Evolutionary conservation across 805 yeast genomes (phyloP).

Genomic region (Cyberlindnera americana): DNA sequence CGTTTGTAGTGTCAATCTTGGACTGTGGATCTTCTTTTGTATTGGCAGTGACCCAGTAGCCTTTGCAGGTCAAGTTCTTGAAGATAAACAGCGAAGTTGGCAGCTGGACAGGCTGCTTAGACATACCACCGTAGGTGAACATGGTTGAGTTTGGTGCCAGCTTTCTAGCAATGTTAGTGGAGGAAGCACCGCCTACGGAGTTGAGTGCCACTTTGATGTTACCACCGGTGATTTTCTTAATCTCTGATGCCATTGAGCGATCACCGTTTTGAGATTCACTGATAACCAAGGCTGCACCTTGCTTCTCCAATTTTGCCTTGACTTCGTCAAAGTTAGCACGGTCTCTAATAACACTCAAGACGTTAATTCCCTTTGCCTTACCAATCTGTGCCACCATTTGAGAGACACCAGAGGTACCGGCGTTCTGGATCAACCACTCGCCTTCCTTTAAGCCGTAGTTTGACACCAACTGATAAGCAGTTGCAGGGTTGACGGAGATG

Average conservation of each 20-base stretch:
- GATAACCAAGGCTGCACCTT: constrained; percentile 84
- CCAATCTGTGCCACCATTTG: constrained; percentile 88
- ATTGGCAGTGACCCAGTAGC: constrained; percentile 89
- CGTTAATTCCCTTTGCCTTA: constrained; percentile 70
- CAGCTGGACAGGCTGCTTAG: constrained; percentile 87
- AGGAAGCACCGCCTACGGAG: constrained; percentile 89
- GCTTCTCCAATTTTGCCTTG: constrained; percentile 47
- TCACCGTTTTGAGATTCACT: constrained; percentile 83
- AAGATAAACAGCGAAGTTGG: constrained; percentile 89
- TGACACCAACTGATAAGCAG: constrained; percentile 86
- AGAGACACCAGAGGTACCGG: constrained; percentile 95
- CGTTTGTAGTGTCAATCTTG: constrained; percentile 52
- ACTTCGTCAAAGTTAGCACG: constrained; percentile 71
- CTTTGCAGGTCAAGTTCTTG: constrained; percentile 79
- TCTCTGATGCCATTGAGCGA: constrained; percentile 58
- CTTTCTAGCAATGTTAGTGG: constrained; percentile 80
- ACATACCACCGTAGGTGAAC: constrained; percentile 97
- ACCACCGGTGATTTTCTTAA: constrained; percentile 49
- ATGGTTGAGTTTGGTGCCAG: constrained; percentile 69
- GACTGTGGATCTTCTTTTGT: constrained; percentile 54
- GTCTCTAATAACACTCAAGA: constrained; percentile 84
- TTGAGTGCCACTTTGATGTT: constrained; percentile 77
- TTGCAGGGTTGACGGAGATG: constrained; percentile 85
- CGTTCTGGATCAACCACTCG: constrained; percentile 94
- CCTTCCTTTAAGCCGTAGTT: constrained; percentile 45